A percentile compares a stretch with the other conserved stretches of the same genome.
Conservation (phyloP, 1,139 yeast genomes). For the Dujonia santamariae region DNA sequence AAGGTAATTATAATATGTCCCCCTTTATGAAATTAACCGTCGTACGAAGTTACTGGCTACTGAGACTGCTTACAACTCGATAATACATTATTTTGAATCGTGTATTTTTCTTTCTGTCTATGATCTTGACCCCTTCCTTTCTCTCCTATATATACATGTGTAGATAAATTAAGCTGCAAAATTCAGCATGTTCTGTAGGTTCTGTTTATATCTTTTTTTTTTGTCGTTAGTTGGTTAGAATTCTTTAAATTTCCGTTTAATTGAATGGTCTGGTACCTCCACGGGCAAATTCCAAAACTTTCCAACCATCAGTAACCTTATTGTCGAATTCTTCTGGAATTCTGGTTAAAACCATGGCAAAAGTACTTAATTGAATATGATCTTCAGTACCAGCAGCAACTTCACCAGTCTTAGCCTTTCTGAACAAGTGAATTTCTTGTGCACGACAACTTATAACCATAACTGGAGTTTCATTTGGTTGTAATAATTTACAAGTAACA, state of each 20-base stretch:
- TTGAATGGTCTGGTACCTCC: slow-evolving; percentile 92
- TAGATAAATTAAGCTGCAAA: too few species aligned
- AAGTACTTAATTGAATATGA: slow-evolving; percentile 86
- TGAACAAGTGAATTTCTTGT: slow-evolving; percentile 89
- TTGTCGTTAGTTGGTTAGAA: too few species aligned
- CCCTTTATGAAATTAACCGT: too few species aligned
- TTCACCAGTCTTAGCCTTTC: slow-evolving; percentile 88
- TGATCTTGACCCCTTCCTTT: too few species aligned
- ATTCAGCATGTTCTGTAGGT: slow-evolving; percentile 1
- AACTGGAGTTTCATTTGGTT: slow-evolving; percentile 92
- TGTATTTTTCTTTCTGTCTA: too few species aligned
- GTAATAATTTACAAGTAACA: slow-evolving; percentile 81
- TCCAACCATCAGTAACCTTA: slow-evolving; percentile 95
- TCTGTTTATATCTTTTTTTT: too few species aligned
- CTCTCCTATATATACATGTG: neutral
- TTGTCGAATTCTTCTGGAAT: slow-evolving; percentile 89
- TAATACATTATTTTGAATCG: too few species aligned
- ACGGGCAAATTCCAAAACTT: slow-evolving; percentile 89
- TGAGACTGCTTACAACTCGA: too few species aligned
- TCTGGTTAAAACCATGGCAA: slow-evolving; percentile 95
- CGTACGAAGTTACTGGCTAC: too few species aligned
- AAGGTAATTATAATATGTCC: too few species aligned
- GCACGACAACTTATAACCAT: slow-evolving; percentile 94
- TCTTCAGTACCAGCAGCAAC: slow-evolving; percentile 96
- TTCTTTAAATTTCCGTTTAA: slow-evolving; percentile 24